A percentile compares a stretch with the other conserved stretches of the same genome.
Evolutionary conservation across 305 asterid species (phyloP).

Genomic region (Fraxinus nigra): DNA sequence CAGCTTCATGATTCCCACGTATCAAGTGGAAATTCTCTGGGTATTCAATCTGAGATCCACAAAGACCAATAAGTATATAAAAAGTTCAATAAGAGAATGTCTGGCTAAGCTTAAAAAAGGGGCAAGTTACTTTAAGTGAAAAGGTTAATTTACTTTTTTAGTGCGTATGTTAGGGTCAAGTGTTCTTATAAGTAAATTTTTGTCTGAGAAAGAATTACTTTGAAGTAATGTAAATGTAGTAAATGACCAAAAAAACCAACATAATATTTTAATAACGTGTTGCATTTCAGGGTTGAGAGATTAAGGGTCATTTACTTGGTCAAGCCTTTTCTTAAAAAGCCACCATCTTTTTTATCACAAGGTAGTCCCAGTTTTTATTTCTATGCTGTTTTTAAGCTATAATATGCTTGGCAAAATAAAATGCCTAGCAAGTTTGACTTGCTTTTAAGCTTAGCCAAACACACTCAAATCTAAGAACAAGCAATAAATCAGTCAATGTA

Average conservation of each 20-base stretch:
- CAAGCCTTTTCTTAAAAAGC: neutral
- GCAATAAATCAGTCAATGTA: constrained; percentile 10
- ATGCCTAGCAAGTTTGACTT: neutral
- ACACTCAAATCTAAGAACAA: neutral
- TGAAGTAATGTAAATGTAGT: neutral
- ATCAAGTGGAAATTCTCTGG: constrained; percentile 95
- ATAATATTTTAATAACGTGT: neutral
- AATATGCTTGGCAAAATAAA: neutral
- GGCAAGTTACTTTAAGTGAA: neutral
- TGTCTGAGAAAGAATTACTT: neutral
- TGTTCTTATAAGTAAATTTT: neutral
- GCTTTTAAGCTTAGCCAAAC: neutral
- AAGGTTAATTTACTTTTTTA: neutral
- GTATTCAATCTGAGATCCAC: constrained; percentile 69
- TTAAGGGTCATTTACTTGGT: neutral
- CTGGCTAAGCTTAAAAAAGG: neutral
- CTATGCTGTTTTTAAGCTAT: neutral
- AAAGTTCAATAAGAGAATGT: neutral
- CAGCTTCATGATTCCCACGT: constrained; percentile 99
- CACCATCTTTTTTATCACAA: neutral
- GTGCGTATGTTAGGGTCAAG: neutral
- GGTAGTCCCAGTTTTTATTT: neutral
- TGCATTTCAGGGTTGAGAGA: neutral
- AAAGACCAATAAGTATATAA: constrained; percentile 14
- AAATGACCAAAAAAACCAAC: neutral